Evolutionary conservation across 2,329 filamentous ascomycete species (phyloP), one percentile per base, ranked within the genome.

Genomic region (Tympanopsis confertula): DNA sequence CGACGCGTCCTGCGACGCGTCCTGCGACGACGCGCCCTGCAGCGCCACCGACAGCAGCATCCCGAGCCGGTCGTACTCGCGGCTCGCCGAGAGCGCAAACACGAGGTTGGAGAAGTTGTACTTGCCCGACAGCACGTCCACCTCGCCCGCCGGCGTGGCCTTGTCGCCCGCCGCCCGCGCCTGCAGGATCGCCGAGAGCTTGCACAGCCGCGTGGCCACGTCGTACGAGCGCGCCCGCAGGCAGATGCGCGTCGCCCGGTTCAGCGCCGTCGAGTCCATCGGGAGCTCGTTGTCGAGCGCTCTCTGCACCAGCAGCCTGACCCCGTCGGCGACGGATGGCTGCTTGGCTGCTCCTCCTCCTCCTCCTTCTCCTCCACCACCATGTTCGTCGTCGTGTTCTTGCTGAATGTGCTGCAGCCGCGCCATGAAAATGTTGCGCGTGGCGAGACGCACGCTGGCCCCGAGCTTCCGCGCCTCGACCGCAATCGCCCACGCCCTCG

Each of bases 401-500:
- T 7, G 7, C 22, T 26, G 7, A n/a, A 26, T 26, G 7, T 26
- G 7, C 7, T n/a, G 22, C 7, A 26, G 22, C 22, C 22, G 22
- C 7, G 22, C n/a, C 22, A 26, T 26, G 22, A 26, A n/a, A 7
- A 26, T 7, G 22, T 26, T 26, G 22, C 22, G n/a, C 22, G n/a
- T 26, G 22, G 22, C 22, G 22, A 7, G 7, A 7, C 7, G 22
- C 7, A 26, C 7, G 22, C n/a, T 7, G 22, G 22, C 22, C 7
- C 66, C 68, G 10, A 55, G 47, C 1, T 43, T 37, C 24, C 63
- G 54, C 1, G 66, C 63, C 20, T 50, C 46, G 4, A 48, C 47
- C 4, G 74, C 56, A 13, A 73, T 50, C 0, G 44, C 45, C 14
- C 58, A 50, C 1, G 68, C 65, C 15, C 47, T 35, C 35, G 47